phyloP scores from a whole-genome alignment of 1,284 basidiomycete genomes.

The Athelia sp. region DNA sequence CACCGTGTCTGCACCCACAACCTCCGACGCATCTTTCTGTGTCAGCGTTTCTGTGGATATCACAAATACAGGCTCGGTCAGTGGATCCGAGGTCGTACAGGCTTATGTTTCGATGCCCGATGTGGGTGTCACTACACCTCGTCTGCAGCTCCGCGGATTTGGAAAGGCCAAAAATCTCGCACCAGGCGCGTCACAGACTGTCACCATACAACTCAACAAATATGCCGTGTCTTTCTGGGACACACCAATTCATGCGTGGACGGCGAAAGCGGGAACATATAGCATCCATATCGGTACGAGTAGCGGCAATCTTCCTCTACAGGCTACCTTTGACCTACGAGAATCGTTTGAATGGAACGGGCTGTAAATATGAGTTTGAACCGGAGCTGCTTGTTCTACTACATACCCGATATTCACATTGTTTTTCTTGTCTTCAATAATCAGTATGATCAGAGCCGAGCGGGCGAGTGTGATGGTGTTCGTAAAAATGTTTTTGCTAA shows the following conservation, averaged over 20 bases:
- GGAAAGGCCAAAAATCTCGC: slow-evolving; percentile 45
- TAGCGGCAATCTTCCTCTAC: background rate
- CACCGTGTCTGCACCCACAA: slow-evolving; percentile 24
- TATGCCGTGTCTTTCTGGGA: slow-evolving; percentile 64
- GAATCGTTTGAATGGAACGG: background rate
- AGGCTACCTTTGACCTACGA: background rate
- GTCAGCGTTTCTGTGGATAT: slow-evolving; percentile 40
- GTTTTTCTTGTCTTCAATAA: too few species aligned
- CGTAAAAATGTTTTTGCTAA: too few species aligned
- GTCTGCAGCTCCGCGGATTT: slow-evolving; percentile 56
- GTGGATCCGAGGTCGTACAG: slow-evolving; percentile 66
- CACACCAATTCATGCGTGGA: background rate
- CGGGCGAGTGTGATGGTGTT: too few species aligned
- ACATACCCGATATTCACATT: too few species aligned
- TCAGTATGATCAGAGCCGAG: too few species aligned
- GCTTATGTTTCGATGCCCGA: slow-evolving; percentile 59
- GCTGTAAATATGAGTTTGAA: too few species aligned
- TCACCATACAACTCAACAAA: slow-evolving; percentile 51
- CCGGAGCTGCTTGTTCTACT: too few species aligned
- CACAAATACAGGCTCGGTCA: slow-evolving; percentile 49
- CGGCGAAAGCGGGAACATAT: background rate
- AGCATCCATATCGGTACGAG: background rate
- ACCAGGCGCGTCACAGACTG: slow-evolving; percentile 34
- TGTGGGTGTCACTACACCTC: slow-evolving; percentile 49
- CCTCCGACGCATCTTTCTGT: slow-evolving; percentile 27